These are phyloP conservation scores for Lasiosphaeriaceae sp. DNA, from an alignment of 495 filamentous ascomycete genomes.

Conservation along the genomic window DNA sequence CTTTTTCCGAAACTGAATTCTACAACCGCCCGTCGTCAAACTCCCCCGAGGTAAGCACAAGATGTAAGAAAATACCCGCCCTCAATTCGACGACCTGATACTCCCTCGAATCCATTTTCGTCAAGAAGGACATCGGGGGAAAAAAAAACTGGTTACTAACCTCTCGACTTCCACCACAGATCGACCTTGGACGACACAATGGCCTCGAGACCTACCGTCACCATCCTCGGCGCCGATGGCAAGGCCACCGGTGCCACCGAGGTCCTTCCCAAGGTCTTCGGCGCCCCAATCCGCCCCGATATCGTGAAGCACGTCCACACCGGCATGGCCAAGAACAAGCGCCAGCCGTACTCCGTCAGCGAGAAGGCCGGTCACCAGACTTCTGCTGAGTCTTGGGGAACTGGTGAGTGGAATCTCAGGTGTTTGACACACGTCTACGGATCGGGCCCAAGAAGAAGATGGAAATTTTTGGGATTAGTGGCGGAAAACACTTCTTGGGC, in stretches of 20 bases:
- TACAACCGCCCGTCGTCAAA: constrained; percentile 24
- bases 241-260: constrained; percentile 78
- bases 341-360: constrained; percentile 98
- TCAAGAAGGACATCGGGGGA: not conserved
- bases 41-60: constrained; percentile 25
- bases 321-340: constrained; percentile 99
- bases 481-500: constrained; percentile 1
- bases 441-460: not conserved
- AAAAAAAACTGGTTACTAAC: constrained; percentile 1
- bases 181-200: constrained; percentile 52
- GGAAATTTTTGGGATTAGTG: not conserved
- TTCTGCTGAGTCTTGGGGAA: constrained; percentile 99
- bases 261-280: constrained; percentile 92
- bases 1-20: constrained; percentile 17
- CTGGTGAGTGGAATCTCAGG: constrained; percentile 65
- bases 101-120: not conserved
- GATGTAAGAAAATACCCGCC: constrained; percentile 1
- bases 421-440: not conserved
- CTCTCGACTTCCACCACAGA: constrained; percentile 10
- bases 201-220: constrained; percentile 92
- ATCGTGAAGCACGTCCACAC: constrained; percentile 99
- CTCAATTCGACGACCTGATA: not conserved
- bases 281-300: constrained; percentile 92
- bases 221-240: constrained; percentile 90
- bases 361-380: constrained; percentile 99